Conservation (phyloP, 139 green algal species). For the Astrephomene gubernaculifera region DNA sequence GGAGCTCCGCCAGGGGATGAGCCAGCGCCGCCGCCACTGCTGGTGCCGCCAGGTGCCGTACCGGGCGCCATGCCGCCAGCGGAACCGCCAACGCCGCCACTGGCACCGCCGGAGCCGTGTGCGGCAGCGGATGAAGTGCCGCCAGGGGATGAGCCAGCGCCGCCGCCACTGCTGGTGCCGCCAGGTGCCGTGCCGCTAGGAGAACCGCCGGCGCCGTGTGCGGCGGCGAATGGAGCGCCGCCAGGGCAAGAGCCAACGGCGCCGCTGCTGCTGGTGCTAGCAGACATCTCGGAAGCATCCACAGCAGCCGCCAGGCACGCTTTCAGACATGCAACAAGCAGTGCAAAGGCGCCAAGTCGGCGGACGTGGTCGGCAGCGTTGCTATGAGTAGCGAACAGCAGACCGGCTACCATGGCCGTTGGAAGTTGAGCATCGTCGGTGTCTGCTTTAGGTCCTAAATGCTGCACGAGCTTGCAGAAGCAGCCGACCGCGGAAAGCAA, state of each 20-base stretch:
- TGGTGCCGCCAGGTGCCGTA: not conserved
- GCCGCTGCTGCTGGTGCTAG: too few species aligned
- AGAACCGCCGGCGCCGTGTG: not conserved
- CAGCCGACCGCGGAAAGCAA: not conserved
- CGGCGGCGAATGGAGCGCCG: too few species aligned
- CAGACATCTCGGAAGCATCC: too few species aligned
- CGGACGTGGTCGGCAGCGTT: not conserved
- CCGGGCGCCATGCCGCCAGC: not conserved
- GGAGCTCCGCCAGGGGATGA: not conserved
- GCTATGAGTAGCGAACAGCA: not conserved
- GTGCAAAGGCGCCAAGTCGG: not conserved
- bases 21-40: not conserved
- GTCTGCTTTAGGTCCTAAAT: too few species aligned
- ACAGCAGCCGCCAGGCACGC: too few species aligned
- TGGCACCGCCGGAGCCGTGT: not conserved
- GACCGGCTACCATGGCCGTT: not conserved
- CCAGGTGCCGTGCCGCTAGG: not conserved
- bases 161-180: slow-evolving; percentile 4
- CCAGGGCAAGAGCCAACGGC: too few species aligned
- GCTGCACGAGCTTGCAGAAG: too few species aligned
- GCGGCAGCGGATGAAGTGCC: not conserved
- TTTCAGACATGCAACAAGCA: not conserved
- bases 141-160: not conserved
- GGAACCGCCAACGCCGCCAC: not conserved
- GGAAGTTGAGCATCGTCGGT: too few species aligned